Conservation (phyloP, 148 eudicot species). For the Persicaria maculosa region DNA sequence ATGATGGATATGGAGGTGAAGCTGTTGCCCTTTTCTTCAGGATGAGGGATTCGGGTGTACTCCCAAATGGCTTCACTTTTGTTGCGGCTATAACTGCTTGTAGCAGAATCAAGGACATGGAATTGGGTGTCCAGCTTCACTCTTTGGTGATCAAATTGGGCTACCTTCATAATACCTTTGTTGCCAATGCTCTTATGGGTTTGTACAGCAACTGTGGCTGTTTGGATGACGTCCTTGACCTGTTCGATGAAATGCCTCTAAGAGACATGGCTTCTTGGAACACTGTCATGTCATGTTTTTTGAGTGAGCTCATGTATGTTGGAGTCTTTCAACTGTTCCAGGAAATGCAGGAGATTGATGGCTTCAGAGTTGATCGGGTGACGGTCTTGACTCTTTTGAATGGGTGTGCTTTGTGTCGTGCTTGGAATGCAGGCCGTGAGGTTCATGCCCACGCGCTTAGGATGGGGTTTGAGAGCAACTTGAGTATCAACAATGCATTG, state of each 20-base stretch:
- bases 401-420: slow-evolving; percentile 48
- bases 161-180: slow-evolving; percentile 28
- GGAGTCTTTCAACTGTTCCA: slow-evolving; percentile 47
- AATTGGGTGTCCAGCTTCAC: slow-evolving; percentile 64
- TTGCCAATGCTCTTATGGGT: slow-evolving; percentile 55
- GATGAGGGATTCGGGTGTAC: slow-evolving; percentile 53
- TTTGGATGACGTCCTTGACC: slow-evolving; percentile 30
- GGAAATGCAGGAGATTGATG: slow-evolving; percentile 37
- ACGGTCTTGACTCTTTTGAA: slow-evolving; percentile 55
- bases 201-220: slow-evolving; percentile 51
- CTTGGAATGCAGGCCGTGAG: slow-evolving; percentile 34
- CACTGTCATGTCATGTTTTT: slow-evolving; percentile 50
- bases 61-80: slow-evolving; percentile 65
- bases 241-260: slow-evolving; percentile 65
- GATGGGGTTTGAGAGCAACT: slow-evolving; percentile 36
- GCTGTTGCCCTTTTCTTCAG: slow-evolving; percentile 44
- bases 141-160: slow-evolving; percentile 52
- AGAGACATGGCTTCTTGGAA: slow-evolving; percentile 84
- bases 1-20: slow-evolving; percentile 29
- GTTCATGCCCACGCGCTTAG: slow-evolving; percentile 57
- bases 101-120: slow-evolving; percentile 28
- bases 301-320: slow-evolving; percentile 41
- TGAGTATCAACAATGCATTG: slow-evolving; percentile 66
- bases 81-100: slow-evolving; percentile 75
- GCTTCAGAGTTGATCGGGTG: slow-evolving; percentile 41